Percentiles rank a stretch among this genome's conserved stretches.
Conservation (phyloP, 106 monocot species). For the Chionographis japonica region DNA sequence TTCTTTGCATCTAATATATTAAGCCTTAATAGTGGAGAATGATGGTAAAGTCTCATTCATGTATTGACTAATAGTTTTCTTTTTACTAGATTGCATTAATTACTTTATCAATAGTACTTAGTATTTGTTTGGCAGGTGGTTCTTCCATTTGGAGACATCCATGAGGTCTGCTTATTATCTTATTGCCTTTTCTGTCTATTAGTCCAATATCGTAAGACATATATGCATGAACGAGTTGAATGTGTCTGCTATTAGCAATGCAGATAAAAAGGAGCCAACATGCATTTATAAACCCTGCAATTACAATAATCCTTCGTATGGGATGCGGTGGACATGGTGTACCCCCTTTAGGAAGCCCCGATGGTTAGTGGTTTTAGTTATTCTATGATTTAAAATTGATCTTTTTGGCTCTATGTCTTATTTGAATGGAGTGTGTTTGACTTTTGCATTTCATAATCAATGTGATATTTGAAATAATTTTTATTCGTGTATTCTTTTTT, state of each 20-base stretch:
- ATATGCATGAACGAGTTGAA: conserved; percentile 13
- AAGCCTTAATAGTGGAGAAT: no score
- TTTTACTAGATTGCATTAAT: neutral
- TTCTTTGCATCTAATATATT: neutral
- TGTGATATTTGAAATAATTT: neutral
- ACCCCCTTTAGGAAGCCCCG: conserved; percentile 90
- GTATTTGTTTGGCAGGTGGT: conserved; percentile 51
- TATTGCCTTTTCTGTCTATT: neutral
- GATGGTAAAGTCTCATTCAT: neutral
- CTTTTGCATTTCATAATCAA: no score
- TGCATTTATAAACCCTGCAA: conserved; percentile 95
- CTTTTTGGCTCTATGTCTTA: no score
- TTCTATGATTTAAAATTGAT: no score
- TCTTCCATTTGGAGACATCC: conserved; percentile 89
- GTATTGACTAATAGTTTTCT: neutral
- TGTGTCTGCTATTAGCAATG: conserved; percentile 34
- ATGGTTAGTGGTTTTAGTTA: conserved; percentile 43
- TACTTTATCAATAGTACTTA: neutral
- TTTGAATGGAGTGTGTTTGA: no score
- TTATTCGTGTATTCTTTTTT: neutral
- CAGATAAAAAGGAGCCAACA: conserved; percentile 97
- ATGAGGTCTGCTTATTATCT: conserved; percentile 60
- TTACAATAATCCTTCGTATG: conserved; percentile 90
- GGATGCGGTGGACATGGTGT: conserved; percentile 98
- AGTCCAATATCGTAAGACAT: neutral